Conservation (phyloP, 495 filamentous ascomycete genomes). For the Penicillium egyptiacum region DNA sequence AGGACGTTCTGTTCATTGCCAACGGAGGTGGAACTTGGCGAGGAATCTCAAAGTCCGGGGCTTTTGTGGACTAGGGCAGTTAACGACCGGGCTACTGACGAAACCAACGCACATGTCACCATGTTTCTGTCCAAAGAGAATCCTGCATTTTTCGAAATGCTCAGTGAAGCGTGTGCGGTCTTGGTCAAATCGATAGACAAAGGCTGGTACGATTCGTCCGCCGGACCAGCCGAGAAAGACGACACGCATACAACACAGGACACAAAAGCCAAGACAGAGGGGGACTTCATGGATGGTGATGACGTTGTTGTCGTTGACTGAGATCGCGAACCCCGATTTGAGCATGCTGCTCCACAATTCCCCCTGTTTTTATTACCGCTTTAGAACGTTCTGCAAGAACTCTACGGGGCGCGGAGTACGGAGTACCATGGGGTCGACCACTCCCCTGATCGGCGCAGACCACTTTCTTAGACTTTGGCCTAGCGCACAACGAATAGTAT, state of each 20-base stretch:
- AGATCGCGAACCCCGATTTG: conserved; percentile 4
- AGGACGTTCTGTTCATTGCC: conserved; percentile 87
- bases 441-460: conserved; percentile 17
- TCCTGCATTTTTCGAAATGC: conserved; percentile 70
- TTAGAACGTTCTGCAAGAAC: conserved; percentile 3
- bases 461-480: conserved; percentile 4
- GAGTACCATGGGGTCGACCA: neutral
- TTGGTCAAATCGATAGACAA: conserved; percentile 50
- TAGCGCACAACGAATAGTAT: conserved; percentile 2
- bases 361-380: neutral
- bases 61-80: conserved; percentile 63
- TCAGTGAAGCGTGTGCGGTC: conserved; percentile 63
- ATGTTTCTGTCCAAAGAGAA: conserved; percentile 87
- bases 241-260: conserved; percentile 5
- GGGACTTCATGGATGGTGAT: conserved; percentile 37
- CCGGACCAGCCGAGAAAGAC: conserved; percentile 26
- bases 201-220: conserved; percentile 40
- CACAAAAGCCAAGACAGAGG: conserved; percentile 18
- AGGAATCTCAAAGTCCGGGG: conserved; percentile 28
- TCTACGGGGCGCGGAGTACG: too few species aligned
- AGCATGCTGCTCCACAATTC: neutral
- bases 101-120: conserved; percentile 77
- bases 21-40: conserved; percentile 45
- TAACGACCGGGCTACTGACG: conserved; percentile 77
- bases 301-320: conserved; percentile 44